These are phyloP conservation scores for Pseudotulostoma volvatum DNA, from an alignment of 495 filamentous ascomycete species.

Conservation along the genomic window DNA sequence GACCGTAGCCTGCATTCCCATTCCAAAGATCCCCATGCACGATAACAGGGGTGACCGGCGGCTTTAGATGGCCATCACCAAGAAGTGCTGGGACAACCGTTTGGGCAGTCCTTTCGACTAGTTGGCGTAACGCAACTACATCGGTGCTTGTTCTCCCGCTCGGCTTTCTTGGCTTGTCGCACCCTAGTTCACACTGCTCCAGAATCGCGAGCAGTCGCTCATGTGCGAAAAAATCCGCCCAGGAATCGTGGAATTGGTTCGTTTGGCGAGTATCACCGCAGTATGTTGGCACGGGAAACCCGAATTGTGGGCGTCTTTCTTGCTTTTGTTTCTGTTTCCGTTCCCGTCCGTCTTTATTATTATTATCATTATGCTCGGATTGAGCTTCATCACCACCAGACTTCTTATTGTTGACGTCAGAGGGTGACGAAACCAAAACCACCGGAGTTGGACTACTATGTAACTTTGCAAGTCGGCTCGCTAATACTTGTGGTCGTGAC, in stretches of 20 bases:
- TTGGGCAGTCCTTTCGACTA: constrained; percentile 45
- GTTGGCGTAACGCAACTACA: constrained; percentile 33
- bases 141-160: too few relatives aligned
- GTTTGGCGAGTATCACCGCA: constrained; percentile 73
- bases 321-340: too few relatives aligned
- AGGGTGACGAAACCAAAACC: constrained; percentile 9
- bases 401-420: constrained; percentile 1
- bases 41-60: constrained; percentile 50
- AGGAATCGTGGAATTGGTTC: constrained; percentile 49
- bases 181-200: constrained; percentile 33
- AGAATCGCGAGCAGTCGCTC: constrained; percentile 53
- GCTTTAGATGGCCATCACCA: constrained; percentile 45
- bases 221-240: constrained; percentile 73
- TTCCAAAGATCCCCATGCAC: constrained; percentile 88
- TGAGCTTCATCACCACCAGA: too few relatives aligned
- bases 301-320: constrained; percentile 48
- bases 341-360: constrained; percentile 12
- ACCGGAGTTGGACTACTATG: constrained; percentile 61
- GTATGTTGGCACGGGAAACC: constrained; percentile 70
- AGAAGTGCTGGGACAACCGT: constrained; percentile 58
- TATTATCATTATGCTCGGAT: too few relatives aligned
- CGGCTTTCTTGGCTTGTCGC: constrained; percentile 58
- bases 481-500: constrained; percentile 35
- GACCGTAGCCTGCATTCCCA: constrained; percentile 60
- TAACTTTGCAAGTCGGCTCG: constrained; percentile 58